A percentile compares a stretch with the other conserved stretches of the same genome.
phyloP scores from a whole-genome alignment of 1,284 basidiomycete species.

The Butyriboletus appendiculatus region DNA sequence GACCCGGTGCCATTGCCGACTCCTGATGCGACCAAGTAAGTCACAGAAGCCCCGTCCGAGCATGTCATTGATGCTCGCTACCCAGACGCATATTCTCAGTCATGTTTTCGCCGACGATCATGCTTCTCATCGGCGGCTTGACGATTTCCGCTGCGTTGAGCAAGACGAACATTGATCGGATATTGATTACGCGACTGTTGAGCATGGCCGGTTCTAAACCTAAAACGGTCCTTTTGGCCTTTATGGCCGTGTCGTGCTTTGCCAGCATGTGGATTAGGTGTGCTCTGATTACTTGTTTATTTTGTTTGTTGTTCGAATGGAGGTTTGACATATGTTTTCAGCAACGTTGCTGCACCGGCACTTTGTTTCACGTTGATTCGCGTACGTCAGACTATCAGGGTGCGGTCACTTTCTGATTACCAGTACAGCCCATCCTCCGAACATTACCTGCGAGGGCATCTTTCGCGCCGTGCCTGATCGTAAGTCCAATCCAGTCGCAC shows the following conservation, averaged over 20 bases:
- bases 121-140: conserved; percentile 97
- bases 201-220: conserved; percentile 90
- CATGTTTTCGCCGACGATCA: conserved; percentile 93
- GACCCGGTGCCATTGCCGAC: conserved; percentile 59
- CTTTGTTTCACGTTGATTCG: conserved; percentile 97
- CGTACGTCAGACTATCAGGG: conserved; percentile 45
- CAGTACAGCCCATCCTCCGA: conserved; percentile 82
- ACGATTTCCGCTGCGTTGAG: conserved; percentile 96
- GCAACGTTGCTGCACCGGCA: conserved; percentile 97
- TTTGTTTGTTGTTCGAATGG: conserved; percentile 14
- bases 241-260: conserved; percentile 98
- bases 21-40: conserved; percentile 81
- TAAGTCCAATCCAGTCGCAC: conserved; percentile 42
- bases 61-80: neutral
- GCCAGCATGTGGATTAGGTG: conserved; percentile 99
- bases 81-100: conserved; percentile 71
- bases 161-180: conserved; percentile 97
- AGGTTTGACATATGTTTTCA: conserved; percentile 32
- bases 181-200: conserved; percentile 91
- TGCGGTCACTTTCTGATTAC: conserved; percentile 4
- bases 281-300: conserved; percentile 31
- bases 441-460: conserved; percentile 87
- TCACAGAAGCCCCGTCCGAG: conserved; percentile 5
- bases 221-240: conserved; percentile 84
- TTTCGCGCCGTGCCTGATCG: conserved; percentile 91